Evolutionary conservation across 495 filamentous ascomycete species (phyloP).

Genomic region (Cenococcum geophilum): DNA sequence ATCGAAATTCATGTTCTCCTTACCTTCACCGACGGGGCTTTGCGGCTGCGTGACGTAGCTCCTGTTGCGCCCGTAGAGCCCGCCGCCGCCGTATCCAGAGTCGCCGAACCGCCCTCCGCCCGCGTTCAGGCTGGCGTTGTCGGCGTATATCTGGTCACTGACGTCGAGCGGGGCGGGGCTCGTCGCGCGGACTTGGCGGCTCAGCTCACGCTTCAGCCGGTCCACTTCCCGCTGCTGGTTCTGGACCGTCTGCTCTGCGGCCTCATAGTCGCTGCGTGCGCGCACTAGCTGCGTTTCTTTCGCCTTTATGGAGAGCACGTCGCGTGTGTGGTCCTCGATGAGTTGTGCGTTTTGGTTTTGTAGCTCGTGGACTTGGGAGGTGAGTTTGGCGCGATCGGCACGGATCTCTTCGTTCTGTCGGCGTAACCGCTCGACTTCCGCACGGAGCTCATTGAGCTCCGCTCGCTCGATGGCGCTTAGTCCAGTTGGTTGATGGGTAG

Average conservation of each 20-base stretch:
- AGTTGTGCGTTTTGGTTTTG: conserved; percentile 93
- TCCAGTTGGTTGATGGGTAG: conserved; percentile 37
- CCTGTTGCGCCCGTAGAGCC: conserved; percentile 35
- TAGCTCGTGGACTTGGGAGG: conserved; percentile 76
- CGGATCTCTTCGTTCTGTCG: conserved; percentile 69
- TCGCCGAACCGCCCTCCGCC: conserved; percentile 18
- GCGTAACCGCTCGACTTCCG: conserved; percentile 69
- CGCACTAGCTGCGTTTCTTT: conserved; percentile 97
- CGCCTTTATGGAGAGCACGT: conserved; percentile 91
- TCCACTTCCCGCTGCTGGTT: conserved; percentile 86
- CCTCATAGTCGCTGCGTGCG: conserved; percentile 81
- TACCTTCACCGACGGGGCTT: conserved; percentile 35
- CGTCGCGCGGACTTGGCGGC: conserved; percentile 41
- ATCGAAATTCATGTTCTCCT: conserved; percentile 56
- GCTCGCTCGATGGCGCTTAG: conserved; percentile 71
- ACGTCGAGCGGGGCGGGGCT: conserved; percentile 40
- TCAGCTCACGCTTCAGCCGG: conserved; percentile 74
- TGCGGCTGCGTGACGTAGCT: conserved; percentile 29
- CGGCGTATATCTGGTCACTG: conserved; percentile 32
- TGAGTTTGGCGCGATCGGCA: conserved; percentile 63
- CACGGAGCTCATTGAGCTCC: conserved; percentile 81
- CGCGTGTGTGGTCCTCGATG: conserved; percentile 94
- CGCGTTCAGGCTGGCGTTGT: conserved; percentile 6
- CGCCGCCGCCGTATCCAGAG: conserved; percentile 40
- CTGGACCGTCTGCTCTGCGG: conserved; percentile 74